Evolutionary conservation across 192 early-diverging fungal species (phyloP).

Genomic region (Jimgerdemannia lactiflua): DNA sequence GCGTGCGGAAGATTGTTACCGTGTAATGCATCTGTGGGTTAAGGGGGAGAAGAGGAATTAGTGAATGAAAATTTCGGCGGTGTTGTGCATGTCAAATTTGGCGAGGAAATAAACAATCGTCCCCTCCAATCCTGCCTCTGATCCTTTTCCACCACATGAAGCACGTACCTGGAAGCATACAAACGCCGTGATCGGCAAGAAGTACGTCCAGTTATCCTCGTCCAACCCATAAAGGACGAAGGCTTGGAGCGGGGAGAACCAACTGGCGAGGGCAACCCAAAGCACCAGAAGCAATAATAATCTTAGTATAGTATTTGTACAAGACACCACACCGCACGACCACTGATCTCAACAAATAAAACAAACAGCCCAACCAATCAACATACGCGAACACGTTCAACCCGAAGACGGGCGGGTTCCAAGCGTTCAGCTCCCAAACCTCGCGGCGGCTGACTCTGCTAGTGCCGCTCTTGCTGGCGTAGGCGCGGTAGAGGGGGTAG

Average conservation of each 20-base stretch:
- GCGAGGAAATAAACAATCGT: too few relatives aligned
- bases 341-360: too few relatives aligned
- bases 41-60: not conserved
- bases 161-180: constrained; percentile 47
- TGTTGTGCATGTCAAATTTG: too few relatives aligned
- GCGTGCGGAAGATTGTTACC: constrained; percentile 12
- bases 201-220: constrained; percentile 52
- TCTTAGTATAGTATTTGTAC: not conserved
- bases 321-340: too few relatives aligned
- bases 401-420: constrained; percentile 39
- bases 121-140: not conserved
- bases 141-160: constrained; percentile 18
- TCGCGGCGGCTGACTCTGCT: constrained; percentile 5
- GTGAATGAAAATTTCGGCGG: too few relatives aligned
- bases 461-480: not conserved
- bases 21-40: not conserved
- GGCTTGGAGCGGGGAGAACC: constrained; percentile 62
- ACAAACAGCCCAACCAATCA: too few relatives aligned
- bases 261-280: constrained; percentile 27
- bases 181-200: constrained; percentile 47
- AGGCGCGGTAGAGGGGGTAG: not conserved
- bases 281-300: not conserved
- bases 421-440: constrained; percentile 45
- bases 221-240: constrained; percentile 47
- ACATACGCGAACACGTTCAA: constrained; percentile 35